Percentiles rank a stretch among this genome's conserved stretches.
phyloP scores from a whole-genome alignment of 1,284 basidiomycete genomes.

The Stereum hirsutum region DNA sequence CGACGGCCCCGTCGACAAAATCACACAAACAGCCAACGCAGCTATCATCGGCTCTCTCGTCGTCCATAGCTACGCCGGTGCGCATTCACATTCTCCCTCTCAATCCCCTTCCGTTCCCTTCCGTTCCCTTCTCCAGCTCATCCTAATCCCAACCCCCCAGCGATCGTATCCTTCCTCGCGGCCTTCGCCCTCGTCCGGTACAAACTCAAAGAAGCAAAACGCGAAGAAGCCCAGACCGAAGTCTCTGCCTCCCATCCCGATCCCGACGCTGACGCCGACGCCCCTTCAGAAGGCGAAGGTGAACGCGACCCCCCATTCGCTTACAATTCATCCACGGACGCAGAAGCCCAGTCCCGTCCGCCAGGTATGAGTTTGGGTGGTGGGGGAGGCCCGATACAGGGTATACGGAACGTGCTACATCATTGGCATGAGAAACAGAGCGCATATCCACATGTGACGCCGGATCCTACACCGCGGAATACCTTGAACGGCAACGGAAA shows the following conservation, averaged over 20 bases:
- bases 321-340: too few species aligned
- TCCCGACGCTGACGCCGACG: not conserved
- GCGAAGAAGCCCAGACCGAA: slow-evolving; percentile 22
- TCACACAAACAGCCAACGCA: slow-evolving; percentile 33
- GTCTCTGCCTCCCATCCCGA: slow-evolving; percentile 6
- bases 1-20: slow-evolving; percentile 7
- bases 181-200: slow-evolving; percentile 49
- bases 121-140: not conserved
- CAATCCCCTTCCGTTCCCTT: not conserved
- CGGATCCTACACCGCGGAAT: too few species aligned
- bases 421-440: too few species aligned
- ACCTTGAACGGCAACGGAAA: too few species aligned
- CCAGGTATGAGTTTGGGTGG: too few species aligned
- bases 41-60: slow-evolving; percentile 40
- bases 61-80: slow-evolving; percentile 44
- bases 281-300: not conserved
- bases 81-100: slow-evolving; percentile 9
- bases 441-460: too few species aligned
- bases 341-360: too few species aligned
- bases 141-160: slow-evolving; percentile 16
- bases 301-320: too few species aligned
- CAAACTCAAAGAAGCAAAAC: slow-evolving; percentile 40
- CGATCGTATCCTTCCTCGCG: slow-evolving; percentile 47
- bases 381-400: too few species aligned
- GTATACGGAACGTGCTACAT: too few species aligned